Base-by-base conservation (phyloP, 2,329 filamentous ascomycete genomes). In the Fusarium floridanum region DNA sequence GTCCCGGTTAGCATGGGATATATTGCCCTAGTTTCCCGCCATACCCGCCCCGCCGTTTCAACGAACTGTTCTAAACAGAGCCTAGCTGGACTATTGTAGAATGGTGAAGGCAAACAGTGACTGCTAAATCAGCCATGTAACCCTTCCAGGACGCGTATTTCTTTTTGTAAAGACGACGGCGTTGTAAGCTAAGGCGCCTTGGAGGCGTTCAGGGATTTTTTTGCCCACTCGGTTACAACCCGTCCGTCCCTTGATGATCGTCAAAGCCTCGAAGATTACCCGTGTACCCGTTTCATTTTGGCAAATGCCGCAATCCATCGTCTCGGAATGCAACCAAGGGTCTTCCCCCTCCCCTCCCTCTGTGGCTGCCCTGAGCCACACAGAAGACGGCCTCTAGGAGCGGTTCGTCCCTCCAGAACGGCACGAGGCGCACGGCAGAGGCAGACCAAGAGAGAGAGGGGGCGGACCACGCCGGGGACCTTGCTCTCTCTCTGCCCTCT, bases 371-470 rank as follows among this genome's bases (percentile, higher is more conserved):
- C 39, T 29, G 24, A 37, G 62, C 55, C 50, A 60, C 50, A 60
- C 59, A 53, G 16, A 57, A 37, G 61, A 34, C 48, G 50, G 65
- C 71, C 56, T 48, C 65, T 66, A 61, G 62, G 27, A 57, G 45
- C 69, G 59, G 71, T 75, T 77, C 72, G 67, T 76, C 66, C 74
- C 69, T 67, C 61, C 63, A 53, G 43, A 27, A n/a, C 41, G 39
- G 41, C 50, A 20, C 39, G 60, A 63, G 41, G 71, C 66, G 71
- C 67, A 73, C 67, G 68, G 71, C 48, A 66, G 59, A 67, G 50
- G 24, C 43, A 24, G 55, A 34, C 32, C 32, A 34, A 34, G 32
- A 34, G 53, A 32, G 14, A 16, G 59, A 32, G 56, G 59, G 67
- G 61, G 37, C 48, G 67, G 34, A 43, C 36, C 50, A 60, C 48